Percentiles rank a stretch among this genome's conserved stretches.
phyloP scores from a whole-genome alignment of 1,284 basidiomycete species.

The Bondarzewia mesenterica region DNA sequence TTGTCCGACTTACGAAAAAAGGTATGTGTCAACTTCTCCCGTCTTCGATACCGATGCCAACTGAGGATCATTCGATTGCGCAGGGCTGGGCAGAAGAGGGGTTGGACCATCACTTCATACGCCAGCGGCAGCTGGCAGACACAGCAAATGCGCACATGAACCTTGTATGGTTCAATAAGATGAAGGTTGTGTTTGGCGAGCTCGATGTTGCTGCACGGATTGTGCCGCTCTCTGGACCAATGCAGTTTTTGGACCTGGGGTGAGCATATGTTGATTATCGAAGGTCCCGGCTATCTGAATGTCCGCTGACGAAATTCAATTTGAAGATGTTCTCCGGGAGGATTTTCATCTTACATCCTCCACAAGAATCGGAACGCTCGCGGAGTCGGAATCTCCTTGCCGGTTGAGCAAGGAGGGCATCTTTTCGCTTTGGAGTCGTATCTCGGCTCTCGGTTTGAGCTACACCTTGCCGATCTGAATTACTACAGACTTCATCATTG shows the following conservation, averaged over 20 bases:
- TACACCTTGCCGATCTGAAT: not conserved
- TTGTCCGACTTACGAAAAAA: too few relatives aligned
- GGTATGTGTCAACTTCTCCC: too few relatives aligned
- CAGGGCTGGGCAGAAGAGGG: not conserved
- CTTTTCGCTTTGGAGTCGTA: not conserved
- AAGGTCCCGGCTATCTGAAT: too few relatives aligned
- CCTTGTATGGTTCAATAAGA: not conserved
- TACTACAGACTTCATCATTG: not conserved
- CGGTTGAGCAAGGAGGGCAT: not conserved
- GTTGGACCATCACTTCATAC: not conserved
- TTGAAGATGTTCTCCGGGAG: not conserved
- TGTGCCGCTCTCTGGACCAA: not conserved
- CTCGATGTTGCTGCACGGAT: not conserved
- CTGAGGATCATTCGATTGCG: too few relatives aligned
- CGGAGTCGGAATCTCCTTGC: not conserved
- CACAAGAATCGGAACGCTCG: not conserved
- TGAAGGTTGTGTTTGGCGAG: not conserved
- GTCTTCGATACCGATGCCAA: too few relatives aligned
- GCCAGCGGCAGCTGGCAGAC: not conserved
- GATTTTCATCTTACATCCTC: not conserved
- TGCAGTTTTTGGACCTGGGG: not conserved
- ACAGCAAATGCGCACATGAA: not conserved
- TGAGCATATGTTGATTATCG: not conserved
- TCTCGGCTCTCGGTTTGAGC: not conserved
- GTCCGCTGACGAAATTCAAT: not conserved